Evolutionary conservation across 805 yeast species (phyloP).

Genomic region (Clavispora asparagi): DNA sequence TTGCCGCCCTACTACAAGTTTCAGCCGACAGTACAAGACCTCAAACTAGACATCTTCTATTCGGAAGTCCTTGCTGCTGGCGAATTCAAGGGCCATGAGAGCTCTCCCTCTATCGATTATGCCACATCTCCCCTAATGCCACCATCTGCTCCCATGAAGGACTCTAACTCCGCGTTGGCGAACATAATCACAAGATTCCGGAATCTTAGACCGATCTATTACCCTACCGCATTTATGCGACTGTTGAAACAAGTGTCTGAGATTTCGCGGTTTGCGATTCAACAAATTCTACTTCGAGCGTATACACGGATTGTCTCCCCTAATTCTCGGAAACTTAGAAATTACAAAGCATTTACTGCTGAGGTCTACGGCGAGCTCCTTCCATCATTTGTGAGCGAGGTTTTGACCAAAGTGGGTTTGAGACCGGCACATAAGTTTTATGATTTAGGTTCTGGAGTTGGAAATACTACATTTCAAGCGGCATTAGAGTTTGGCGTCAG

Average conservation of each 20-base stretch:
- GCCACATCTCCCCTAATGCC: neutral
- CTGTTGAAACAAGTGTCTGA: constrained; percentile 10
- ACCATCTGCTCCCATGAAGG: neutral
- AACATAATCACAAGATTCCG: constrained; percentile 9
- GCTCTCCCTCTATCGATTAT: neutral
- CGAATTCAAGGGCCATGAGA: constrained; percentile 2
- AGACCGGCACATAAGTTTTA: constrained; percentile 56
- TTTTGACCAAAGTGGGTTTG: constrained; percentile 54
- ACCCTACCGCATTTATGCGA: constrained; percentile 12
- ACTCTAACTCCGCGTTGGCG: neutral
- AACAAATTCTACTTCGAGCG: constrained; percentile 66
- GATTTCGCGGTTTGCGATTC: constrained; percentile 23
- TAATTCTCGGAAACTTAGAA: constrained; percentile 53
- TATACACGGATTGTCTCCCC: constrained; percentile 81
- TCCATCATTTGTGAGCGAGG: constrained; percentile 68
- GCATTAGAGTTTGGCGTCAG: constrained; percentile 79
- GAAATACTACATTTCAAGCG: constrained; percentile 86
- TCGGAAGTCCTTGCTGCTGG: constrained; percentile 14
- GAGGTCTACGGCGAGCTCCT: constrained; percentile 88
- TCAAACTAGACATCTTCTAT: constrained; percentile 10
- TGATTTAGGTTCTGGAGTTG: constrained; percentile 93
- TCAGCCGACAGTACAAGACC: constrained; percentile 8
- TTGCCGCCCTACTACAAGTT: constrained; percentile 7
- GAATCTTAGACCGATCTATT: constrained; percentile 13
- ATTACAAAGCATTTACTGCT: constrained; percentile 82